A percentile compares a stretch with the other conserved stretches of the same genome.
Conservation (phyloP, 148 eudicot genomes). For the Mesembryanthemum crystallinum region DNA sequence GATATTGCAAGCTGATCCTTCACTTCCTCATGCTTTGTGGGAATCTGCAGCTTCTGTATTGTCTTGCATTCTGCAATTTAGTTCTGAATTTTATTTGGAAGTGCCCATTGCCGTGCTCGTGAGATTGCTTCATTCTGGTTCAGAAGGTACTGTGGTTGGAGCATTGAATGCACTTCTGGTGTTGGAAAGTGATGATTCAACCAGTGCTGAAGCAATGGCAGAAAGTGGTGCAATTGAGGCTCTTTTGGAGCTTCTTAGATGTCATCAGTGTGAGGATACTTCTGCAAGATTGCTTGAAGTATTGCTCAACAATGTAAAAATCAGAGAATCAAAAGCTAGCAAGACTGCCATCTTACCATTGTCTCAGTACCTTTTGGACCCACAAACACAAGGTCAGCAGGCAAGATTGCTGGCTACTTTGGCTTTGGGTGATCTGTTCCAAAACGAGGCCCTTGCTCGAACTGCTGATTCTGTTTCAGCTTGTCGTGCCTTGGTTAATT, state of each 20-base stretch:
- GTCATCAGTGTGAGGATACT: constrained; percentile 89
- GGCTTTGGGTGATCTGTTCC: constrained; percentile 95
- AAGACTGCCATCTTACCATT: constrained; percentile 80
- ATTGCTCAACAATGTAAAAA: constrained; percentile 80
- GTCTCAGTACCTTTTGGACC: constrained; percentile 95
- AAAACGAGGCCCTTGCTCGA: constrained; percentile 92
- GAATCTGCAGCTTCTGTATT: constrained; percentile 84
- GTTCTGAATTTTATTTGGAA: constrained; percentile 93
- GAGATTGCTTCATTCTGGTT: constrained; percentile 85
- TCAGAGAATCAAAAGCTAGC: constrained; percentile 83
- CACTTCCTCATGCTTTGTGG: constrained; percentile 93
- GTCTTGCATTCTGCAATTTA: constrained; percentile 84
- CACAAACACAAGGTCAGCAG: constrained; percentile 97
- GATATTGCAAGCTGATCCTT: constrained; percentile 76
- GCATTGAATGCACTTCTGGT: constrained; percentile 95
- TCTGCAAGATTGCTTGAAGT: constrained; percentile 93
- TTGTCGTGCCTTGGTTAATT: constrained; percentile 85
- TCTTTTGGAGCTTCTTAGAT: constrained; percentile 81
- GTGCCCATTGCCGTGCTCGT: constrained; percentile 94
- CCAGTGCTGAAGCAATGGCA: constrained; percentile 94
- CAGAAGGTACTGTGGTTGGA: constrained; percentile 76
- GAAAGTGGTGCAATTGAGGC: constrained; percentile 99
- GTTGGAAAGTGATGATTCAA: constrained; percentile 86
- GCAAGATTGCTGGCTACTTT: constrained; percentile 86
- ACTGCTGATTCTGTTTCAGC: constrained; percentile 91